Base-by-base conservation (phyloP, 257 asterid genomes). In the Rauvolfia tetraphylla region DNA sequence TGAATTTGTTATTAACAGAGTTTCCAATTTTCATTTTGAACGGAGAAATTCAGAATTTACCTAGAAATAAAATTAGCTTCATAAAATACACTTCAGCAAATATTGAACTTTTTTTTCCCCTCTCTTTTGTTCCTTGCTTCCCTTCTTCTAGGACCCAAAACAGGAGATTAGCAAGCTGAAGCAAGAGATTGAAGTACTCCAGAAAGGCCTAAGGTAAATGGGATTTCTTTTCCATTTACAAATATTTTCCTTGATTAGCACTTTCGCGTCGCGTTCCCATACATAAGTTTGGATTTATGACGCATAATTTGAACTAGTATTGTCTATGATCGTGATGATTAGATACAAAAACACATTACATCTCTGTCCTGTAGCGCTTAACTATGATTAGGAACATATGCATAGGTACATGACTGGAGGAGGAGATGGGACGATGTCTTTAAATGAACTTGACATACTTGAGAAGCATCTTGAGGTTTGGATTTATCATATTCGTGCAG, bases 141-240 rank as follows among this genome's bases (percentile, higher is more conserved):
- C 72, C 53, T 71, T 22, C 42, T 3, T 31, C 41, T 80, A 93
- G 98, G 96, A 90, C 63, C 88, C 91, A 68, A 89, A 87, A 76
- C 92, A 87, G 68, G 97, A 93, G 90, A 82, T 91, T 51, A 80
- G 79, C 75, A 85, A 87, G 91, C 88, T 93, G 84, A 93, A 89
- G 91, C 84, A 86, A 80, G 98, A 93, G 89, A 87, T 91, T 82
- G 97, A 86, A 66, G 86, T 87, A 48, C 97, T 93, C 74, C 97
- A 90, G 80, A 91, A 89, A 79, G 96, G 96, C 73, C 81, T 89
- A 68, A 89, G 96, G 98, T 93, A 83, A 69, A 27, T 39, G 44
- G 0, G 44, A 62, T 62, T 61, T 44, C 15, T 63, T 34, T 53
- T 63, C n/a, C 48, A 70, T 68, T 29, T 36, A 65, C 39, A 5